Evolutionary conservation across 148 eudicot species (phyloP).

Genomic region (Chenopodium formosanum): DNA sequence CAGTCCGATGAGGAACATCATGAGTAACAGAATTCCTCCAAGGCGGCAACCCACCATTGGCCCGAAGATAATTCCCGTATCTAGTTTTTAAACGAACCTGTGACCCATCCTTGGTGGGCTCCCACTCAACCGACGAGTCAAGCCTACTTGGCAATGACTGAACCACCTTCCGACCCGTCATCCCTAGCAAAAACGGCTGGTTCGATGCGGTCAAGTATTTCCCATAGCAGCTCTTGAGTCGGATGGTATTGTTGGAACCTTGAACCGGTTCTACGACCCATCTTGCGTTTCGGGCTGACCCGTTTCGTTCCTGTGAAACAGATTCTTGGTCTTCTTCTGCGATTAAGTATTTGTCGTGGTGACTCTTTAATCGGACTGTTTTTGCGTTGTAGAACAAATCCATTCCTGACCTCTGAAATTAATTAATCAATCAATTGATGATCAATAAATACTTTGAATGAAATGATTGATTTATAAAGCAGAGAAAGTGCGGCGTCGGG

Average conservation of each 20-base stretch:
- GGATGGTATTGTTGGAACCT: slow-evolving; percentile 17
- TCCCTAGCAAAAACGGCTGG: slow-evolving; percentile 46
- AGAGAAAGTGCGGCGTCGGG: neutral
- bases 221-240: slow-evolving; percentile 47
- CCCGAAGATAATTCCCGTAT: slow-evolving; percentile 58
- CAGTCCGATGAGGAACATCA: slow-evolving; percentile 63
- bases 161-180: slow-evolving; percentile 51
- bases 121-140: slow-evolving; percentile 56
- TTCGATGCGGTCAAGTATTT: slow-evolving; percentile 61
- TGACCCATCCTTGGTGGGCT: slow-evolving; percentile 47
- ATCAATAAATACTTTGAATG: no score
- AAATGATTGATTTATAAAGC: neutral
- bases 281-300: slow-evolving; percentile 36
- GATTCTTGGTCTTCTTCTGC: slow-evolving; percentile 59
- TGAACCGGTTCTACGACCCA: slow-evolving; percentile 50
- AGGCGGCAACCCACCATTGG: slow-evolving; percentile 72
- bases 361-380: slow-evolving; percentile 52
- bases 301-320: slow-evolving; percentile 48
- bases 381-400: slow-evolving; percentile 69
- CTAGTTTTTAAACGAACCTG: slow-evolving; percentile 44
- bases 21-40: slow-evolving; percentile 76
- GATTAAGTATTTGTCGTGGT: slow-evolving; percentile 59
- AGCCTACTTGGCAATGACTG: slow-evolving; percentile 40
- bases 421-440: no score
- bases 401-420: slow-evolving; percentile 45